These are phyloP conservation scores for Penicillium samsonianum DNA, from an alignment of 495 filamentous ascomycete genomes.

Conservation along the genomic window DNA sequence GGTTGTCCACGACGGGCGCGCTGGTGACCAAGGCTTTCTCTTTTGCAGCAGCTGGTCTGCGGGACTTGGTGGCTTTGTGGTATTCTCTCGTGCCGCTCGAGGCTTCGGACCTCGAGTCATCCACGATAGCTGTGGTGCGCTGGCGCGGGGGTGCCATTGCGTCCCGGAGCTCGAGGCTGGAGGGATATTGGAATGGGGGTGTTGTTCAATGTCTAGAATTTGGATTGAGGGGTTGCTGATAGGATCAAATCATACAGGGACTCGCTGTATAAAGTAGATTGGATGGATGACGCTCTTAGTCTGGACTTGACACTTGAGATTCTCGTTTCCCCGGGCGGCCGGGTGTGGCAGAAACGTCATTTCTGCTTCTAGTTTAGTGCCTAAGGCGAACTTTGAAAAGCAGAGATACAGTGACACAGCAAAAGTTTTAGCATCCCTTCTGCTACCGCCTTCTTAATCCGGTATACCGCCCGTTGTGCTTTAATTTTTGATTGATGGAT, in stretches of 20 bases:
- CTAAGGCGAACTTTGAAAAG: not conserved
- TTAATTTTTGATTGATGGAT: no score
- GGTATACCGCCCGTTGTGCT: no score
- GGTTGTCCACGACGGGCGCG: constrained; percentile 31
- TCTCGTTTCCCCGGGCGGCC: constrained; percentile 27
- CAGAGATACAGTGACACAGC: no score
- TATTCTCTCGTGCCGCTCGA: constrained; percentile 54
- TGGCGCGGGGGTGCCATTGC: constrained; percentile 52
- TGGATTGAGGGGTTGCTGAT: not conserved
- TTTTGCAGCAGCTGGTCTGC: constrained; percentile 32
- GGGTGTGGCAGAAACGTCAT: constrained; percentile 41
- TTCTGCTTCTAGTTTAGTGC: constrained; percentile 3
- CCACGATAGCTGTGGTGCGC: constrained; percentile 42
- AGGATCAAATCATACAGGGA: not conserved
- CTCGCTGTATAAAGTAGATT: constrained; percentile 1
- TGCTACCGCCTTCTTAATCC: no score
- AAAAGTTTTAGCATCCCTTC: no score
- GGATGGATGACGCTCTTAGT: not conserved
- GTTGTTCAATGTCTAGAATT: constrained; percentile 15
- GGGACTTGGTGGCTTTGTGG: constrained; percentile 35
- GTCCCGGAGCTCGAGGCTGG: constrained; percentile 9
- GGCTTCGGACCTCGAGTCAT: constrained; percentile 57
- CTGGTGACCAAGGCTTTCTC: constrained; percentile 40
- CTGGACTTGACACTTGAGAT: constrained; percentile 13
- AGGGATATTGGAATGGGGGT: constrained; percentile 6